Evolutionary conservation across 1,284 basidiomycete genomes (phyloP).

Genomic region (Paramarasmius palmivorus): DNA sequence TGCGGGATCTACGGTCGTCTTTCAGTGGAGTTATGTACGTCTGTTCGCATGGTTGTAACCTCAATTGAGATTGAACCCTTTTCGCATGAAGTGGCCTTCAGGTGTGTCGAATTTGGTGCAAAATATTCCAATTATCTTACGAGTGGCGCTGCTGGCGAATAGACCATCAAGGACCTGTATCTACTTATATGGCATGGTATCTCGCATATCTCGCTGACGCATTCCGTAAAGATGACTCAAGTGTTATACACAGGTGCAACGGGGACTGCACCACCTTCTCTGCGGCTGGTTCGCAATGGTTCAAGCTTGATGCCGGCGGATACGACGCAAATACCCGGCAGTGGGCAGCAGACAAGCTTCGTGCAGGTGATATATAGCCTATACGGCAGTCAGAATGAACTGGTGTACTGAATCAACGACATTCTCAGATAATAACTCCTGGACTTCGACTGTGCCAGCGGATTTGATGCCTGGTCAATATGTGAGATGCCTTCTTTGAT

Average conservation of each 20-base stretch:
- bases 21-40: constrained; percentile 38
- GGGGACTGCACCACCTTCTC: constrained; percentile 35
- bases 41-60: neutral
- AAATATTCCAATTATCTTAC: neutral
- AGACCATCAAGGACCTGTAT: constrained; percentile 42
- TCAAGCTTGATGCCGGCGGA: constrained; percentile 38
- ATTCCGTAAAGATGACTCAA: constrained; percentile 29
- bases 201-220: too few relatives aligned
- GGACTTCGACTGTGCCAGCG: constrained; percentile 35
- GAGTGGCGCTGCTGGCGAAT: constrained; percentile 9
- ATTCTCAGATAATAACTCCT: constrained; percentile 30
- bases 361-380: constrained; percentile 32
- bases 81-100: constrained; percentile 34
- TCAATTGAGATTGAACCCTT: constrained; percentile 7
- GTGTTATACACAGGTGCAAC: too few relatives aligned
- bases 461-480: constrained; percentile 36
- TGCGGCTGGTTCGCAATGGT: constrained; percentile 34
- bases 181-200: constrained; percentile 42
- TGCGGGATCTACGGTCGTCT: constrained; percentile 34
- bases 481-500: constrained; percentile 25
- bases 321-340: constrained; percentile 29
- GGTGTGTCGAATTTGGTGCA: constrained; percentile 22
- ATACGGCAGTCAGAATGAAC: neutral
- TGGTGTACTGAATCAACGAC: neutral
- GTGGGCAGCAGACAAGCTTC: constrained; percentile 36